Conservation (phyloP, 768 basidiomycete genomes). For the Boletus rubescentipes region DNA sequence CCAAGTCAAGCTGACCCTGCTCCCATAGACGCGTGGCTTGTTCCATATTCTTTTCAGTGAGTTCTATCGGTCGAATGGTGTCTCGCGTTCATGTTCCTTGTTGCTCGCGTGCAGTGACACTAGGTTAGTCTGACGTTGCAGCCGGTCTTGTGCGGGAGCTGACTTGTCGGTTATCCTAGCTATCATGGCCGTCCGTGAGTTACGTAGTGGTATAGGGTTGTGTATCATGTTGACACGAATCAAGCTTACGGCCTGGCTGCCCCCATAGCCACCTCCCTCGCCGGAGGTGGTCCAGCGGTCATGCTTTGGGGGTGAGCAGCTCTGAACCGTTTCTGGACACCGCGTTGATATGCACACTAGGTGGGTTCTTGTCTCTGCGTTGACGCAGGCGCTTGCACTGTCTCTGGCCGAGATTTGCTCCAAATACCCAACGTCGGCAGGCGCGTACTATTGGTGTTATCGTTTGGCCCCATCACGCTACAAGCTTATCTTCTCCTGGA, state of each 20-base stretch:
- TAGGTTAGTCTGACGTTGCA: slow-evolving; percentile 35
- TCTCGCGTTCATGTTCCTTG: not conserved
- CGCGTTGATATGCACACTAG: slow-evolving; percentile 25
- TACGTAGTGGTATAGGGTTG: not conserved
- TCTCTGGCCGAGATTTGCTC: slow-evolving; percentile 61
- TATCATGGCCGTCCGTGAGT: slow-evolving; percentile 63
- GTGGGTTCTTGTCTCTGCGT: slow-evolving; percentile 50
- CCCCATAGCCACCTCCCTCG: slow-evolving; percentile 54
- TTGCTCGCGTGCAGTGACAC: slow-evolving; percentile 39
- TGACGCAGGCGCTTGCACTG: slow-evolving; percentile 48
- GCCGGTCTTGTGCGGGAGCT: not conserved
- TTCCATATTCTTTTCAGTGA: slow-evolving; percentile 55
- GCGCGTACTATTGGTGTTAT: slow-evolving; percentile 68
- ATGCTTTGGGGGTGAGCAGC: slow-evolving; percentile 57
- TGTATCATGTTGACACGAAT: slow-evolving; percentile 1
- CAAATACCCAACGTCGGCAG: slow-evolving; percentile 60
- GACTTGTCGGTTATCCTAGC: slow-evolving; percentile 32
- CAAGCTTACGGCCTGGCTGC: slow-evolving; percentile 56
- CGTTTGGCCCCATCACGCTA: slow-evolving; percentile 53
- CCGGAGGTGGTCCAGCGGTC: slow-evolving; percentile 53
- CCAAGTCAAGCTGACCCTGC: not conserved
- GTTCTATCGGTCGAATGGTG: slow-evolving; percentile 14
- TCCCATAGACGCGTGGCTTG: slow-evolving; percentile 46
- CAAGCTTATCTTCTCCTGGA: slow-evolving; percentile 56
- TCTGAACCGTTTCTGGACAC: too few relatives aligned